phyloP scores from a whole-genome alignment of 2,329 filamentous ascomycete species.

The Clarireedia hainanense region DNA sequence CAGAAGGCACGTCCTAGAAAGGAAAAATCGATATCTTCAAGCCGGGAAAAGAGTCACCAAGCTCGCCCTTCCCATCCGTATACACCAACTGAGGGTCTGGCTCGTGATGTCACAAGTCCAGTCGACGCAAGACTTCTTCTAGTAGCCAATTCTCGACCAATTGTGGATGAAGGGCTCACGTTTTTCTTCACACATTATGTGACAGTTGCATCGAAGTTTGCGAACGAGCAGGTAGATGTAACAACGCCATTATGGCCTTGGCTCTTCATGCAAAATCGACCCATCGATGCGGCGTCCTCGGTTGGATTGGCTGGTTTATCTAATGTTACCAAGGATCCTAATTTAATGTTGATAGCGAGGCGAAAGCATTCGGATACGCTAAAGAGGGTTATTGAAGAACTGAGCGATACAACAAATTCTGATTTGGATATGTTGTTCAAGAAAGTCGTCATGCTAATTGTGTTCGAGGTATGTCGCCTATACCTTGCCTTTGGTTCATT shows the following conservation, averaged over 20 bases:
- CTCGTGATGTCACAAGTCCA: background rate
- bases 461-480: slow-evolving; percentile 35
- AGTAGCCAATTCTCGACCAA: background rate
- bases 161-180: slow-evolving; percentile 14
- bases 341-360: slow-evolving; percentile 39
- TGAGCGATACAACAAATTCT: slow-evolving; percentile 36
- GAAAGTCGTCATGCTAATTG: slow-evolving; percentile 42
- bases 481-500: background rate
- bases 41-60: background rate
- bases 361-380: slow-evolving; percentile 44
- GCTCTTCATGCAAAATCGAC: background rate
- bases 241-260: slow-evolving; percentile 19
- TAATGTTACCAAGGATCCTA: slow-evolving; percentile 29
- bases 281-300: slow-evolving; percentile 40
- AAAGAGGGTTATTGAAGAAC: slow-evolving; percentile 38
- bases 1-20: slow-evolving; percentile 34
- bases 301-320: slow-evolving; percentile 45
- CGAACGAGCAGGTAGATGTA: background rate
- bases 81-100: background rate
- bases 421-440: slow-evolving; percentile 46
- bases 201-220: background rate
- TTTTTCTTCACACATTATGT: slow-evolving; percentile 23
- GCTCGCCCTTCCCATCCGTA: background rate
- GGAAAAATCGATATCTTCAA: background rate
- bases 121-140: background rate